Evolutionary conservation across 768 basidiomycete species (phyloP), one percentile per base, ranked within the genome.

Genomic region (Mycena crocata): DNA sequence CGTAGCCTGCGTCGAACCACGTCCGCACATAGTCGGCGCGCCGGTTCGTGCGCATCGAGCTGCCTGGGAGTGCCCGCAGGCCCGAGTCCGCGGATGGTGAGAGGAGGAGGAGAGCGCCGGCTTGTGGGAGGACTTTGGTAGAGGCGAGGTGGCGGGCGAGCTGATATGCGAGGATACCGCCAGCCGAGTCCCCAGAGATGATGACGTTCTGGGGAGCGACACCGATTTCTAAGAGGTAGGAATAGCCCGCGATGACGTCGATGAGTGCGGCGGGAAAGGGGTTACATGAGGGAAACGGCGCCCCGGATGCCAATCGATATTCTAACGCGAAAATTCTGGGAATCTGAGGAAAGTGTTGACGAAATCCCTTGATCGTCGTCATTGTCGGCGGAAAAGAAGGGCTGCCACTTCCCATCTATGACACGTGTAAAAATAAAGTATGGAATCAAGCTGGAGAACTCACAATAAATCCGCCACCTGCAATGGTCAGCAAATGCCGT

Each of bases 181-280:
- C 89, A 0, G 89, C 86, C 1, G 86, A 87, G 50, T 89, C 87
- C 8, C 88, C 88, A 6, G 72, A 70, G 9, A 89, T 57, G 62
- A 86, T 77, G 61, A 89, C 82, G 57, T 85, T 76, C 24, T 61
- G 26, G 1, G 86, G 80, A 5, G 67, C 54, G 71, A 87, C 84
- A 0, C 81, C 80, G 32, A 85, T 71, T 17, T 65, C 71, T 31
- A 86, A 74, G 28, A 90, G 83, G 77, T 89, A 86, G 14, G 77
- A 50, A 65, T 86, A 89, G 4, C 83, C 86, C 0, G 85, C 81
- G 13, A 88, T 49, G 2, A 79, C 84, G 70, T 89, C 89, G 21
- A 89, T 62, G 2, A 90, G 76, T 0, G 85, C 83, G 0, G 86
- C 81, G 1, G 89, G 88, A 74, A 88, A 89, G 0, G 87, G 76